Conservation (phyloP, 192 early-diverging fungal genomes). For the Backusella sp. region DNA sequence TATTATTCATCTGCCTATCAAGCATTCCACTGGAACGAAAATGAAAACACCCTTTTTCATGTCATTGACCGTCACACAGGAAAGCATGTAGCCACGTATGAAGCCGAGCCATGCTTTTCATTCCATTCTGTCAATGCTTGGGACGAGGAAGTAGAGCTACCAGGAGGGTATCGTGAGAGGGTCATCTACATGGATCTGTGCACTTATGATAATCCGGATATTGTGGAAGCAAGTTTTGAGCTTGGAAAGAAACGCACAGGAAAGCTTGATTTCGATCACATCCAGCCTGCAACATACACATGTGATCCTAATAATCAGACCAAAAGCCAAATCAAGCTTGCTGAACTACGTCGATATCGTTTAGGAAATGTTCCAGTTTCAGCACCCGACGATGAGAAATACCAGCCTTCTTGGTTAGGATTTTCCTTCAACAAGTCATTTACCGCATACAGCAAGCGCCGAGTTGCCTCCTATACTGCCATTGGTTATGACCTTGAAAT, state of each 20-base stretch:
- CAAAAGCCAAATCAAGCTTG: conserved; percentile 17
- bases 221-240: conserved; percentile 36
- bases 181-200: conserved; percentile 32
- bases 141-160: conserved; percentile 31
- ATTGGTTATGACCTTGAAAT: conserved; percentile 35
- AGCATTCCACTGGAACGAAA: conserved; percentile 45
- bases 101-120: conserved; percentile 39
- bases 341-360: conserved; percentile 30
- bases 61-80: conserved; percentile 40
- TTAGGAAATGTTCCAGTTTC: conserved; percentile 26
- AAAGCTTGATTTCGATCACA: conserved; percentile 8
- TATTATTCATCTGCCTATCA: conserved; percentile 42
- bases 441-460: conserved; percentile 12
- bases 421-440: not conserved
- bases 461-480: conserved; percentile 28
- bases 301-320: conserved; percentile 17
- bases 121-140: conserved; percentile 51
- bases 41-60: conserved; percentile 35
- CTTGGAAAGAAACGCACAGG: conserved; percentile 22
- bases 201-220: conserved; percentile 35
- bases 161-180: conserved; percentile 23
- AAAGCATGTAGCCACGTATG: conserved; percentile 43
- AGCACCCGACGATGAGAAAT: not conserved
- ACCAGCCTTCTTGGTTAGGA: not conserved
- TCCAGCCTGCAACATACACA: conserved; percentile 14